Evolutionary conservation across 139 green algal genomes (phyloP), one percentile per base, ranked within the genome.

Genomic region (Nannochloris sp.): DNA sequence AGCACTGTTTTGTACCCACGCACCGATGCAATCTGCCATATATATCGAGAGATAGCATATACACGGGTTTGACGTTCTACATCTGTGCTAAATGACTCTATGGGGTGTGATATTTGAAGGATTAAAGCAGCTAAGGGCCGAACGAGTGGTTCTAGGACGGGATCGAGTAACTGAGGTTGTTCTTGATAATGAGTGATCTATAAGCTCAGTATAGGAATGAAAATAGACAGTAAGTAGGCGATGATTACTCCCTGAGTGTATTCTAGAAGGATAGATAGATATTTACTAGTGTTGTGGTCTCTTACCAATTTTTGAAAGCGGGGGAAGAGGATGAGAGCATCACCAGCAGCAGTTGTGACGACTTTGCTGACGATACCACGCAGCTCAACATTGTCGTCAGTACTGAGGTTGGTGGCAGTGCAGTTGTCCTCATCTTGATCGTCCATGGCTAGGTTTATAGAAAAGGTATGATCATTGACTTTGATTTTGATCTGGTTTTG

Each of bases 121-220:
- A 24, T 46, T 47, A 56, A 53, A 65, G 31, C n/a, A 3, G 89
- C 74, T 25, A 96, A 66, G 4, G 90, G 89, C 8, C 59, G 38
- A 4, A 97, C 68, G 12, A 97, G 72, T 19, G 32, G 58, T 68
- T 95, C 86, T 55, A 99, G 73, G 38, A 87, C 76, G 1, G 86
- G 82, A 65, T 99, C 93, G 39, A 99, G 82, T 44, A 99, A 80
- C 78, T 96, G 83, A 6, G 88, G 71, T 59, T 97, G 87, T 81
- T 99, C 93, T 57, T 95, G 88, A 69, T 99, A 98, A 70, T 92
- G 90, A 61, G 74, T 81, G 7, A 97, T 73, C 87, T 96, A 82
- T 54, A 30, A 42, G 24, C 14, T 6, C 13, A 4, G 25, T 12
- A 25, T 13, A 47, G 36, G 23, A 61, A 10, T 44, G 6, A 6